A percentile compares a stretch with the other conserved stretches of the same genome.
Evolutionary conservation across 441 rosid species (phyloP).

Genomic region (Mallotus japonicus): DNA sequence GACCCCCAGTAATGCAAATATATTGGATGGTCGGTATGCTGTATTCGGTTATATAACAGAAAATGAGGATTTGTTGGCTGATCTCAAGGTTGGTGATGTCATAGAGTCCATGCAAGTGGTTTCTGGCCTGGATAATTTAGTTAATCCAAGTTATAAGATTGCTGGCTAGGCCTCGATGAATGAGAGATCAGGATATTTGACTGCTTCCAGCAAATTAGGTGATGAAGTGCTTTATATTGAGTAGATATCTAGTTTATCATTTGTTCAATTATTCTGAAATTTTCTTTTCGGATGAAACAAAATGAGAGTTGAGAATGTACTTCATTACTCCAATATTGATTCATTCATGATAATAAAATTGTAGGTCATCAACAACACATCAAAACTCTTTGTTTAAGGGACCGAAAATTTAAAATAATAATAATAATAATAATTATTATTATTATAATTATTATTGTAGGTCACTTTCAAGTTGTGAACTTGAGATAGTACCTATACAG

Average conservation of each 20-base stretch:
- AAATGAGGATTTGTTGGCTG: constrained; percentile 84
- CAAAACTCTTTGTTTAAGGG: too few species aligned
- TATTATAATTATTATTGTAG: too few species aligned
- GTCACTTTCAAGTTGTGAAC: too few species aligned
- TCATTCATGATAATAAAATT: neutral
- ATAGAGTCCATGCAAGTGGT: constrained; percentile 90
- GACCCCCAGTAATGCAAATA: constrained; percentile 98
- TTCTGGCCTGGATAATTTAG: constrained; percentile 82
- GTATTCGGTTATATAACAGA: constrained; percentile 91
- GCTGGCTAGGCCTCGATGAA: constrained; percentile 48
- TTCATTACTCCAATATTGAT: neutral
- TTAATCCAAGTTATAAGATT: constrained; percentile 88
- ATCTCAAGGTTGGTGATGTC: constrained; percentile 93
- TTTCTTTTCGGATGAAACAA: constrained; percentile 16
- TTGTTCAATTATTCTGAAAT: constrained; percentile 11
- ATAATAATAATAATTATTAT: too few species aligned
- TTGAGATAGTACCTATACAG: too few species aligned
- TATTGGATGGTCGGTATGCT: constrained; percentile 95
- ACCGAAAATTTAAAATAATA: too few species aligned
- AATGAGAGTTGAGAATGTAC: constrained; percentile 22
- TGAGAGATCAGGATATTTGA: neutral
- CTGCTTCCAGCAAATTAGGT: constrained; percentile 4
- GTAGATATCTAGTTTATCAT: neutral
- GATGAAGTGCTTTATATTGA: constrained; percentile 5
- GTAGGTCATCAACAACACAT: too few species aligned